Evolutionary conservation across 169 alveolate species (phyloP).

Genomic region (Eimeria zaria): DNA sequence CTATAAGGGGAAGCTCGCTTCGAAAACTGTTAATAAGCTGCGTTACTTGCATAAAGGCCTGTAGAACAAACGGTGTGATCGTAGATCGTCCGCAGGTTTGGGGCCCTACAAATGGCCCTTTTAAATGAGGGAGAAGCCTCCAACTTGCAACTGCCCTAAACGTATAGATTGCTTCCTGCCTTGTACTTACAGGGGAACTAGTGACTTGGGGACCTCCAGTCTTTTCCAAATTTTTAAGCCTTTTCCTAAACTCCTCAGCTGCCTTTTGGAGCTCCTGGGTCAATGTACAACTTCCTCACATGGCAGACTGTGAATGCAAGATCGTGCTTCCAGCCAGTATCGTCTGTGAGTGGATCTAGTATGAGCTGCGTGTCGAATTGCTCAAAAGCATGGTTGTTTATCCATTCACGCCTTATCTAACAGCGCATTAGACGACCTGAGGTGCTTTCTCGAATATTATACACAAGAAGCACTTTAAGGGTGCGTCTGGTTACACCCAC

Average conservation of each 20-base stretch:
- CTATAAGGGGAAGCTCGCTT: constrained; percentile 94
- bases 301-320: not conserved
- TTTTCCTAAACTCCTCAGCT: constrained; percentile 95
- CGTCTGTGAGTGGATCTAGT: not conserved
- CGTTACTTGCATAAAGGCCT: constrained; percentile 92
- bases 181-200: constrained; percentile 58
- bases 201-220: constrained; percentile 74
- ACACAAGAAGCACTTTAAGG: not conserved
- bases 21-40: constrained; percentile 91
- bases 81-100: not conserved
- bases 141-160: not conserved
- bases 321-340: not conserved
- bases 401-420: too few relatives aligned
- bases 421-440: too few relatives aligned
- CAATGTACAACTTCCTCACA: not conserved
- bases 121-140: not conserved
- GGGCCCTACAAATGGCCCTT: not conserved
- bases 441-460: not conserved
- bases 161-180: not conserved
- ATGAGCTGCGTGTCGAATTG: not conserved
- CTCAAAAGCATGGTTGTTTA: not conserved
- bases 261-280: constrained; percentile 90
- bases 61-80: not conserved
- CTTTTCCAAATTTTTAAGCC: constrained; percentile 90
- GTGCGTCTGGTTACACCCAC: not conserved